Evolutionary conservation across 495 filamentous ascomycete species (phyloP), one percentile per base, ranked within the genome.

Genomic region (Penicillium paxilli): DNA sequence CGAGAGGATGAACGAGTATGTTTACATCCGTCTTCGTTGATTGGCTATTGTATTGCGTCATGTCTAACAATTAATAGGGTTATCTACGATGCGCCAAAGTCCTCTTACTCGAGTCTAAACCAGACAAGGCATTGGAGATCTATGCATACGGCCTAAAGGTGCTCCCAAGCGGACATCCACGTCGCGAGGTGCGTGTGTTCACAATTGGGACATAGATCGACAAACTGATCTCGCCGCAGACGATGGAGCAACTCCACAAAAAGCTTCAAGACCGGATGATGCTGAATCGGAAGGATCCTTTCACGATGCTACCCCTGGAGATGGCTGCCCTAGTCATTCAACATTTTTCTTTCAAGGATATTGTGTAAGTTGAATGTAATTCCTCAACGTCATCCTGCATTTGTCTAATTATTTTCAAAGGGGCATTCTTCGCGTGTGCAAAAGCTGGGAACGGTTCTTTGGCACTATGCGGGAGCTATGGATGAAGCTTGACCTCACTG

Each of bases 51-150:
- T 22, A 19, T 25, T 7, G 22, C 12, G 19, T 44, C 44, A 16
- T 41, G 44, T 21, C 37, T 57, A 5, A 51, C 25, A 23, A 35
- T 54, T 5, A 37, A 5, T 28, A 84, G 80, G 87, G 87, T 20
- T 88, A 89, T 67, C 67, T 89, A 11, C 81, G 85, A n/a, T 77
- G 80, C 19, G 87, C 77, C 6, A 84, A 85, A 55, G 69, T 84
- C 3, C 73, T 90, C 5, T 66, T 83, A 16, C 66, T 85, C 40
- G 74, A 81, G 57, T 75, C 75, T 4, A 85, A 78, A 52, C 62
- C 68, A 6, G 68, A 77, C 5, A 74, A 77, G 26, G 87, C 86
- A 4, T 55, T 81, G 14, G 70, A 77, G n/a, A 71, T 88, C 1
- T 89, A 88, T 58, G 66, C 72, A n/a, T 83, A 82, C 63, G 87